Evolutionary conservation across 2,329 filamentous ascomycete species (phyloP).

Genomic region (Fusarium praegraminearum): DNA sequence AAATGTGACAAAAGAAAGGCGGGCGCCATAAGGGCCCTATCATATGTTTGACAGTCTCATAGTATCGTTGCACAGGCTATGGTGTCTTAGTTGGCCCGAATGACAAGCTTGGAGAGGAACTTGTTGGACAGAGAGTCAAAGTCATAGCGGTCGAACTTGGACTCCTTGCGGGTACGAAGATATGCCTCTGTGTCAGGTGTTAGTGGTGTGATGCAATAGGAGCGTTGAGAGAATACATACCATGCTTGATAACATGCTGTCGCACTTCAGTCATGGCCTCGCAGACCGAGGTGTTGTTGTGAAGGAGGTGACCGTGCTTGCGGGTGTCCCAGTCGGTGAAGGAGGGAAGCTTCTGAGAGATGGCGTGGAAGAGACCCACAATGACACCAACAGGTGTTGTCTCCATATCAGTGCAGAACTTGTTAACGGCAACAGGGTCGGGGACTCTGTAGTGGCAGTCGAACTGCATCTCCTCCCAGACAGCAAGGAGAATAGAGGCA

Average conservation of each 20-base stretch:
- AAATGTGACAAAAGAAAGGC: constrained; percentile 49
- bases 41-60: constrained; percentile 36
- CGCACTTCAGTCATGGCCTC: constrained; percentile 97
- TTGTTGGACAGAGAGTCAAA: constrained; percentile 98
- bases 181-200: constrained; percentile 76
- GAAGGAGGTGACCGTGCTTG: constrained; percentile 89
- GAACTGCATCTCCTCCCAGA: constrained; percentile 99
- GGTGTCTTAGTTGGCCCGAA: constrained; percentile 81
- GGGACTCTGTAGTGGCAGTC: constrained; percentile 96
- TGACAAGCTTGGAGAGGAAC: constrained; percentile 95
- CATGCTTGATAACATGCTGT: constrained; percentile 91
- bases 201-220: constrained; percentile 29
- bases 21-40: constrained; percentile 15
- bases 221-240: constrained; percentile 67
- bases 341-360: constrained; percentile 93
- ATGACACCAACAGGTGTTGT: constrained; percentile 95
- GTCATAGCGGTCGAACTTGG: constrained; percentile 89
- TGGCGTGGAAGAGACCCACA: constrained; percentile 95
- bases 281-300: constrained; percentile 92
- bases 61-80: constrained; percentile 21
- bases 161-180: constrained; percentile 80
- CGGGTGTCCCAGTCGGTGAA: constrained; percentile 95
- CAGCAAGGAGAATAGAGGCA: constrained; percentile 88
- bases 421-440: constrained; percentile 84
- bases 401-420: constrained; percentile 98